A percentile compares a stretch with the other conserved stretches of the same genome.
These are phyloP conservation scores for Hyaloperonospora arabidopsidis DNA, from an alignment of 352 stramenopile genomes.

Conservation along the genomic window DNA sequence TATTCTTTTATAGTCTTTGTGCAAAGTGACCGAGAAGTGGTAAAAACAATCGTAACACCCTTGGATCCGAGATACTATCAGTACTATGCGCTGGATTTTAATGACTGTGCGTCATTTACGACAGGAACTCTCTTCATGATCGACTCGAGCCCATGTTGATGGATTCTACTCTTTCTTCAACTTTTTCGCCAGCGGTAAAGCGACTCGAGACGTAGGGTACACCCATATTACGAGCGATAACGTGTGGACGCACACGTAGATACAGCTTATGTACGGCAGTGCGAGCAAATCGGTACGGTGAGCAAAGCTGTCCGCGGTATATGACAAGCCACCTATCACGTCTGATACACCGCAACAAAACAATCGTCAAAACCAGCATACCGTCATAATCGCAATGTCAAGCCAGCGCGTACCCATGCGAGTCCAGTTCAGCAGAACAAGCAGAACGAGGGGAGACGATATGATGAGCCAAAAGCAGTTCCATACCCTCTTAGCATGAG, in stretches of 20 bases:
- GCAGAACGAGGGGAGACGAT: slow-evolving; percentile 43
- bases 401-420: slow-evolving; percentile 15
- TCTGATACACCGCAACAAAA: slow-evolving; percentile 15
- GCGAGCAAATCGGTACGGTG: slow-evolving; percentile 46
- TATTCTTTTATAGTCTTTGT: too few species aligned
- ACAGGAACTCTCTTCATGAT: too few species aligned
- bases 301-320: slow-evolving; percentile 44
- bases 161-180: slow-evolving; percentile 25
- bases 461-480: slow-evolving; percentile 40
- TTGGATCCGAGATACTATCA: too few species aligned
- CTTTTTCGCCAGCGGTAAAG: slow-evolving; percentile 6
- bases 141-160: too few species aligned
- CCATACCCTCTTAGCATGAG: slow-evolving; percentile 22
- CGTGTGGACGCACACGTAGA: slow-evolving; percentile 67
- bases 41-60: too few species aligned
- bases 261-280: slow-evolving; percentile 54
- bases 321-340: slow-evolving; percentile 18
- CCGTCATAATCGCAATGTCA: not conserved
- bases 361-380: slow-evolving; percentile 5
- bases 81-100: too few species aligned
- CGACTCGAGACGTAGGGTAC: slow-evolving; percentile 13
- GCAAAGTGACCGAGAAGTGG: too few species aligned
- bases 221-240: slow-evolving; percentile 47
- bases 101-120: too few species aligned
- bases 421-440: slow-evolving; percentile 24